Conservation (phyloP, 192 early-diverging fungal species). For the Rhizophagus prolifer region DNA sequence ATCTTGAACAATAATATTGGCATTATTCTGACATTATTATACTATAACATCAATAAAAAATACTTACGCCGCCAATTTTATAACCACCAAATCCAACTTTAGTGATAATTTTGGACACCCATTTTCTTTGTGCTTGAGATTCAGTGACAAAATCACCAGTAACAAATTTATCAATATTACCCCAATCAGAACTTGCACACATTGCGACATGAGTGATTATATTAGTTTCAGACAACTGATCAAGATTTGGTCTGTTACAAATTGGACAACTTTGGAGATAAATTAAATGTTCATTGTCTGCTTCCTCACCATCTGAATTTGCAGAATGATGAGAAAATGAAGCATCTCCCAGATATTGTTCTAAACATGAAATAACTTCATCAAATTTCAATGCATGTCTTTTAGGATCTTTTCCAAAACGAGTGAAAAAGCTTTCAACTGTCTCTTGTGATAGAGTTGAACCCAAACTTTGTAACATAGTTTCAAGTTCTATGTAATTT, state of each 20-base stretch:
- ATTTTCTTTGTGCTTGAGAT: slow-evolving; percentile 70
- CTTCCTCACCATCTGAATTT: slow-evolving; percentile 37
- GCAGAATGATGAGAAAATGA: slow-evolving; percentile 23
- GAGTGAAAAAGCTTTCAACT: slow-evolving; percentile 56
- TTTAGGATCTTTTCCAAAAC: slow-evolving; percentile 46
- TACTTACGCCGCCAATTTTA: slow-evolving; percentile 46
- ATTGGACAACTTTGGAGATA: slow-evolving; percentile 67
- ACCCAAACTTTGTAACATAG: slow-evolving; percentile 72
- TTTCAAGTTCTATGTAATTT: slow-evolving; percentile 59
- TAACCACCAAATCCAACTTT: slow-evolving; percentile 66
- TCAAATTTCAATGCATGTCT: slow-evolving; percentile 65
- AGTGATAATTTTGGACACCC: slow-evolving; percentile 62
- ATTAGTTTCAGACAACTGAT: slow-evolving; percentile 58
- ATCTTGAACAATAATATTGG: slow-evolving; percentile 78
- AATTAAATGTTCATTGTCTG: slow-evolving; percentile 60
- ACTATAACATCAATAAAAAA: background rate
- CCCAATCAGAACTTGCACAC: slow-evolving; percentile 70
- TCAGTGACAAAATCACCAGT: slow-evolving; percentile 78
- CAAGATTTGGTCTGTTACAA: slow-evolving; percentile 60
- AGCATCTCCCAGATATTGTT: slow-evolving; percentile 39
- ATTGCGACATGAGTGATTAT: slow-evolving; percentile 74
- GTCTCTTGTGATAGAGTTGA: slow-evolving; percentile 66
- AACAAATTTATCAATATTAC: slow-evolving; percentile 66
- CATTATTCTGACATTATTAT: slow-evolving; percentile 48
- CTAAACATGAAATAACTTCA: slow-evolving; percentile 60